phyloP scores from a whole-genome alignment of 768 basidiomycete species.

The Podaxis carcinomalis region DNA sequence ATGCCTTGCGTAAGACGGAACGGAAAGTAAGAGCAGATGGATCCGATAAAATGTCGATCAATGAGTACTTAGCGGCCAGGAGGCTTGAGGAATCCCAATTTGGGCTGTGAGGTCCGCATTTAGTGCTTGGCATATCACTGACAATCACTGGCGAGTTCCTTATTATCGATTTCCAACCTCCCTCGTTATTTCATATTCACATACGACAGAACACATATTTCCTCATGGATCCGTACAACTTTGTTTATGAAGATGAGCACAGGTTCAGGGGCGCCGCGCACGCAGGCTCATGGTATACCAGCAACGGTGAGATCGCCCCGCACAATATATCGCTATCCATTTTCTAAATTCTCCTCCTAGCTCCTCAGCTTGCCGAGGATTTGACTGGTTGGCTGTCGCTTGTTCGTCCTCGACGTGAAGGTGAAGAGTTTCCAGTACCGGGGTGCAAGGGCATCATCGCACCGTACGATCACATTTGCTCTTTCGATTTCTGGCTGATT shows the following conservation, averaged over 20 bases:
- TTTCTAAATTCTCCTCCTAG: slow-evolving; percentile 31
- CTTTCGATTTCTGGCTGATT: not conserved
- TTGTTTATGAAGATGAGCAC: slow-evolving; percentile 1
- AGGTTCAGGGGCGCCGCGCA: slow-evolving; percentile 61
- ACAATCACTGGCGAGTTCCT: not conserved
- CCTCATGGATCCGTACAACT: not conserved
- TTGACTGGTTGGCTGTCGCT: slow-evolving; percentile 59
- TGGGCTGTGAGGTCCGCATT: not conserved
- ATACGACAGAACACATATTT: not conserved
- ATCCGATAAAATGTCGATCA: not conserved
- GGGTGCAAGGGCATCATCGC: slow-evolving; percentile 87
- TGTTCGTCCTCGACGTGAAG: slow-evolving; percentile 40
- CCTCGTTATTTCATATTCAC: not conserved
- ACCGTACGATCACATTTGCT: slow-evolving; percentile 50
- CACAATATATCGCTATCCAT: not conserved
- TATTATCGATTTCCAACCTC: slow-evolving; percentile 10
- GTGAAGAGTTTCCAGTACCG: slow-evolving; percentile 50
- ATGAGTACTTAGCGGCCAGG: not conserved
- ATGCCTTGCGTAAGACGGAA: slow-evolving; percentile 2
- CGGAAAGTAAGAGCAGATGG: not conserved
- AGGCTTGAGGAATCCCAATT: slow-evolving; percentile 5
- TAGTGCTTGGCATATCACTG: not conserved
- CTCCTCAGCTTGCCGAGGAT: slow-evolving; percentile 50
- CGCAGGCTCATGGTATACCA: slow-evolving; percentile 89
- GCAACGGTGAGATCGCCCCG: slow-evolving; percentile 41